Evolutionary conservation across 495 filamentous ascomycete genomes (phyloP).

Genomic region (Lasiosphaeriaceae sp.): DNA sequence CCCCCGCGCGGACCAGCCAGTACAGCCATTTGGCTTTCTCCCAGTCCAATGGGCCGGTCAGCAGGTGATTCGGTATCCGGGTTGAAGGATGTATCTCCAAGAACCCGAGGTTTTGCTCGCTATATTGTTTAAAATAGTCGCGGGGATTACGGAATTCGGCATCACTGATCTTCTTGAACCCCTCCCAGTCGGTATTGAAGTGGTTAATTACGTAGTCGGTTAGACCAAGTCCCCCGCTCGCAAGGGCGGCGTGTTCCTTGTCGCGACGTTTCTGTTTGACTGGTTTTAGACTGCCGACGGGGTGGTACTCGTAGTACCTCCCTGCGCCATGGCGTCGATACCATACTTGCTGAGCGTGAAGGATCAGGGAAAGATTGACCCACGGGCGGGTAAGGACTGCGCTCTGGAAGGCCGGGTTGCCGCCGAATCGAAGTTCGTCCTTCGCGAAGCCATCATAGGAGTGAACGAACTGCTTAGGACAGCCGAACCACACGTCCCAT

Average conservation of each 20-base stretch:
- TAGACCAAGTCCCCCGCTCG: neutral
- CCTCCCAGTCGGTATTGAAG: conserved; percentile 18
- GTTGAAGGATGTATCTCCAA: conserved; percentile 27
- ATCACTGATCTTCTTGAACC: conserved; percentile 3
- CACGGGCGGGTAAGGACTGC: conserved; percentile 28
- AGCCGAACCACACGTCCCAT: conserved; percentile 34
- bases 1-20: conserved; percentile 35
- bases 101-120: neutral
- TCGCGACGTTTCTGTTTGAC: no score
- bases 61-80: conserved; percentile 29
- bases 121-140: neutral
- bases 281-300: no score
- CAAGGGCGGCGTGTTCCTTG: no score
- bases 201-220: neutral
- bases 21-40: conserved; percentile 28
- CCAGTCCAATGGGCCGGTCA: conserved; percentile 25
- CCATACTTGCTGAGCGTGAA: conserved; percentile 29
- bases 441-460: conserved; percentile 4
- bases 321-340: conserved; percentile 12
- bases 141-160: no score
- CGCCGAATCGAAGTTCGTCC: conserved; percentile 15
- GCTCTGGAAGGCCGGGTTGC: conserved; percentile 33
- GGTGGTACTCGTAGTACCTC: neutral
- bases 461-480: neutral
- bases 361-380: conserved; percentile 26